Evolutionary conservation across 2,329 filamentous ascomycete species (phyloP).

Genomic region (Anisogramma anomala): DNA sequence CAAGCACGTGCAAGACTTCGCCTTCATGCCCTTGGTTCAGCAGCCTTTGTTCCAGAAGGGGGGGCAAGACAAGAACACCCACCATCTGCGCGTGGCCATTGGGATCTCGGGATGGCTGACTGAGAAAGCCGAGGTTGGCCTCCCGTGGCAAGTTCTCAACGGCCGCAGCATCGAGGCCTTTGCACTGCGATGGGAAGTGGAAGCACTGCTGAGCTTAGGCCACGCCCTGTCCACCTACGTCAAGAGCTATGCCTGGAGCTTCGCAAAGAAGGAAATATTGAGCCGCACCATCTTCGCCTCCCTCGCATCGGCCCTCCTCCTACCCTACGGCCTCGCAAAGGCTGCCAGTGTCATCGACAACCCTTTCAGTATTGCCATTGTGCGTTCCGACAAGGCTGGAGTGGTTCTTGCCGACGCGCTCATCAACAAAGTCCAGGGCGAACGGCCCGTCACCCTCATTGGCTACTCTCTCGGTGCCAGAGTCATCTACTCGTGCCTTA

Average conservation of each 20-base stretch:
- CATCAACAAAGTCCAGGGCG: slow-evolving; percentile 71
- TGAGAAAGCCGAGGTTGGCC: slow-evolving; percentile 59
- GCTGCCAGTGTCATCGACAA: slow-evolving; percentile 67
- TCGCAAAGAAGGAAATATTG: slow-evolving; percentile 63
- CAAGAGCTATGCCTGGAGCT: slow-evolving; percentile 61
- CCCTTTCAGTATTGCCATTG: slow-evolving; percentile 66
- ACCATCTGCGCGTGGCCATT: slow-evolving; percentile 66
- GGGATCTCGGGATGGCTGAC: slow-evolving; percentile 81
- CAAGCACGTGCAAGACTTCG: slow-evolving; percentile 70
- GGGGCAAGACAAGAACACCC: slow-evolving; percentile 22
- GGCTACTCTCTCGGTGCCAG: slow-evolving; percentile 75
- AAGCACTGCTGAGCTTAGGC: slow-evolving; percentile 65
- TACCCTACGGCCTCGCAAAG: slow-evolving; percentile 57
- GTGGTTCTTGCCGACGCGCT: slow-evolving; percentile 70
- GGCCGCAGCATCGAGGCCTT: slow-evolving; percentile 62
- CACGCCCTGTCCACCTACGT: slow-evolving; percentile 61
- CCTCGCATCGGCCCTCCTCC: slow-evolving; percentile 52
- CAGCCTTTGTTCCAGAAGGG: slow-evolving; percentile 27
- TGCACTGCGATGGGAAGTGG: slow-evolving; percentile 72
- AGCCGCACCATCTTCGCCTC: slow-evolving; percentile 59
- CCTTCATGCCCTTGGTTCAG: slow-evolving; percentile 61
- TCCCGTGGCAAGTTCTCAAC: slow-evolving; percentile 67
- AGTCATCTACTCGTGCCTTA: slow-evolving; percentile 73
- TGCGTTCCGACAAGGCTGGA: slow-evolving; percentile 69
- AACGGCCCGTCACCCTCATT: slow-evolving; percentile 67